Evolutionary conservation across 2,329 filamentous ascomycete genomes (phyloP).

Genomic region (Paraphoma chrysanthemicola): DNA sequence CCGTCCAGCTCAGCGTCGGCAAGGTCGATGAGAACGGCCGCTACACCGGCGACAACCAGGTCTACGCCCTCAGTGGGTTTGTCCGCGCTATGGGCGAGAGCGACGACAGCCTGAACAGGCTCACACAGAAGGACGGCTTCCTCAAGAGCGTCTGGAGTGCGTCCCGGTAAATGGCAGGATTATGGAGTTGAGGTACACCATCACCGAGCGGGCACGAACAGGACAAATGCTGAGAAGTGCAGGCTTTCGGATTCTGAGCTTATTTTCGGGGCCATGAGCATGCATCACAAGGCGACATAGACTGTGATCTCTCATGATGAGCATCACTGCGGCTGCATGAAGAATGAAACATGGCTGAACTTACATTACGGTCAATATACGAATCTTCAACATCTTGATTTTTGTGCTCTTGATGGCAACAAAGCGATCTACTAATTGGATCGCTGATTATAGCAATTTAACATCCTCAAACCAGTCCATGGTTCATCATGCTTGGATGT

Average conservation of each 20-base stretch:
- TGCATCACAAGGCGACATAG: constrained; percentile 40
- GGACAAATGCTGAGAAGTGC: constrained; percentile 19
- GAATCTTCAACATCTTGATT: constrained; percentile 19
- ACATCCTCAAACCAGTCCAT: background rate
- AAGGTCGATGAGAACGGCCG: constrained; percentile 99
- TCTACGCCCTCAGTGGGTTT: constrained; percentile 97
- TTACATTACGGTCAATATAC: constrained; percentile 41
- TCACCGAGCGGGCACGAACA: background rate
- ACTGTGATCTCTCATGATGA: constrained; percentile 35
- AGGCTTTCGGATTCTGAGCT: constrained; percentile 41
- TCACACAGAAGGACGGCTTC: constrained; percentile 94
- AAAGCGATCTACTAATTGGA: no score
- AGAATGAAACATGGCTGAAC: constrained; percentile 36
- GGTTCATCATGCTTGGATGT: no score
- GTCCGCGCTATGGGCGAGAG: constrained; percentile 97
- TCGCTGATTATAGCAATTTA: background rate
- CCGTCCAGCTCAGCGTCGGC: constrained; percentile 94
- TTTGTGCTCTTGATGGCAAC: no score
- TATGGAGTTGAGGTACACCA: constrained; percentile 42
- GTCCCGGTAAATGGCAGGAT: constrained; percentile 56
- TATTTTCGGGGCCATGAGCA: constrained; percentile 29
- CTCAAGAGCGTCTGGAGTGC: constrained; percentile 97
- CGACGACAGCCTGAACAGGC: constrained; percentile 94
- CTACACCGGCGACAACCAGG: constrained; percentile 95
- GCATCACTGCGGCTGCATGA: constrained; percentile 41